A percentile compares a stretch with the other conserved stretches of the same genome.
Evolutionary conservation across 208 protist species (phyloP).

Genomic region (Acanthamoeba lenticulata): DNA sequence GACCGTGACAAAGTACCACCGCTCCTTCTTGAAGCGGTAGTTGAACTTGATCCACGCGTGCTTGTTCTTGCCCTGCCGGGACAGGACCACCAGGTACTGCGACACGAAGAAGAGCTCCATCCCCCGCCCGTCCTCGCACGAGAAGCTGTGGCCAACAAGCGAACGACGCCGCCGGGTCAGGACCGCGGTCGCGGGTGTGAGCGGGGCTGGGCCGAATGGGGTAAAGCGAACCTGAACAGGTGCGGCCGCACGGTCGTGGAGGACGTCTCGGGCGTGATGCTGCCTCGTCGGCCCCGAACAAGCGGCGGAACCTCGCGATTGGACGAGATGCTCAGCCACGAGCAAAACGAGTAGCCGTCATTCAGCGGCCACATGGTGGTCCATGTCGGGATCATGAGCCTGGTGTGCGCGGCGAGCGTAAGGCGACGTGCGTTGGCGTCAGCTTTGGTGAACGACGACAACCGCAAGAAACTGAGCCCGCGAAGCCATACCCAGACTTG

Average conservation of each 20-base stretch:
- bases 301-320: background rate
- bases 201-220: background rate
- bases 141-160: background rate
- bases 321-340: conserved; percentile 64
- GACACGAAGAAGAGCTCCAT: conserved; percentile 62
- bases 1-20: conserved; percentile 60
- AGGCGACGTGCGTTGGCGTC: no score
- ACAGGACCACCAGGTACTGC: conserved; percentile 52
- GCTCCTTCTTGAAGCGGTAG: conserved; percentile 32
- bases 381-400: conserved; percentile 9
- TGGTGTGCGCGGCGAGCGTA: no score
- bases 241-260: background rate
- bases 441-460: background rate
- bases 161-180: background rate
- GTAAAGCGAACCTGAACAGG: conserved; percentile 7
- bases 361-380: conserved; percentile 21
- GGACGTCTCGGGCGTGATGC: background rate
- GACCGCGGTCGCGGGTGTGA: background rate
- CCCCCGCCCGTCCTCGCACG: conserved; percentile 8
- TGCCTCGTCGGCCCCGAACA: background rate
- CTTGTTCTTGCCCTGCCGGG: conserved; percentile 36
- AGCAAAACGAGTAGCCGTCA: conserved; percentile 33
- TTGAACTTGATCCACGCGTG: conserved; percentile 52
- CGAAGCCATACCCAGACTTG: background rate
- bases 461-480: background rate